phyloP scores from a whole-genome alignment of 129 eudicot species.

The Helichrysum umbraculigerum region DNA sequence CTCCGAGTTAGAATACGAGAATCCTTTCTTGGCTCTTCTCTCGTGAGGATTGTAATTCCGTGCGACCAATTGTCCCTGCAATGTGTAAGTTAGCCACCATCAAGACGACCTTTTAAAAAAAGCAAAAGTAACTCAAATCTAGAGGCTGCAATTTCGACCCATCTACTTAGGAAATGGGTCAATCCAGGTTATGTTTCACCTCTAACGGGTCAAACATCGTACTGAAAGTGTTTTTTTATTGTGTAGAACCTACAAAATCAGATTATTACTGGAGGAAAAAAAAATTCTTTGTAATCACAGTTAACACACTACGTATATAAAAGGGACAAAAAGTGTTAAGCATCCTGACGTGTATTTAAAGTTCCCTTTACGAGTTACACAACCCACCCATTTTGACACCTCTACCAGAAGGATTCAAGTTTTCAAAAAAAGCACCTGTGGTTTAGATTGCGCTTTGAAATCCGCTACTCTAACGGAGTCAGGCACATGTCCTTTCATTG shows the following conservation, averaged over 20 bases:
- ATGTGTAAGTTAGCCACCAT: constrained; percentile 8
- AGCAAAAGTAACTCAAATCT: not conserved
- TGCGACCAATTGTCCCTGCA: constrained; percentile 47
- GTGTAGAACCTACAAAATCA: not conserved
- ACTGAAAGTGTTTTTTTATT: not conserved
- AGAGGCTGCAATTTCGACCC: not conserved
- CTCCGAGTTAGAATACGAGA: constrained; percentile 52
- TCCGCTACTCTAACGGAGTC: constrained; percentile 51
- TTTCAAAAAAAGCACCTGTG: constrained; percentile 34
- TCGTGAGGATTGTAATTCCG: constrained; percentile 43
- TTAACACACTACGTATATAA: not conserved
- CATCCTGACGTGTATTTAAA: not conserved
- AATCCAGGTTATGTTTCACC: not conserved
- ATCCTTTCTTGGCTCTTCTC: constrained; percentile 45
- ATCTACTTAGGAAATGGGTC: not conserved
- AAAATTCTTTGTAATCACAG: not conserved
- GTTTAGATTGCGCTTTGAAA: constrained; percentile 41
- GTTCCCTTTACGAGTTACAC: not conserved
- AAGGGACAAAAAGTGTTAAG: not conserved
- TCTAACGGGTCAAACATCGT: not conserved
- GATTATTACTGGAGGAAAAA: not conserved
- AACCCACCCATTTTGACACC: constrained; percentile 1
- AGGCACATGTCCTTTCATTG: constrained; percentile 56
- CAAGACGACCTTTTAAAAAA: not conserved
- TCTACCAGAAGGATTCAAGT: constrained; percentile 26